These are phyloP conservation scores for Solidago caesia DNA, from an alignment of 129 eudicot genomes.

Conservation along the genomic window DNA sequence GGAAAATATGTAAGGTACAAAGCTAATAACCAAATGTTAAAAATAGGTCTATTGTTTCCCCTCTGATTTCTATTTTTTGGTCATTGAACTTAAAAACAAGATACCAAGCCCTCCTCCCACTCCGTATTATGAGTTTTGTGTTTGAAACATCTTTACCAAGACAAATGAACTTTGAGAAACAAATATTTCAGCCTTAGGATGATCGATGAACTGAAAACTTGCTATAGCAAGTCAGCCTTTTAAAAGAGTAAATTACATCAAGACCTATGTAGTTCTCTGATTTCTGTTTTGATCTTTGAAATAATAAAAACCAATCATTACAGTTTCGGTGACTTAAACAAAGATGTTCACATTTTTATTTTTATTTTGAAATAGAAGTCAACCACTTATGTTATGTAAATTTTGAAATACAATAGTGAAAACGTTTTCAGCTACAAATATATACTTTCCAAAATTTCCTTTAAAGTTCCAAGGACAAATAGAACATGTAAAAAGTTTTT, in stretches of 20 bases:
- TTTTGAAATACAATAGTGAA: not conserved
- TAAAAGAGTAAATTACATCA: not conserved
- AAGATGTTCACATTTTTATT: no score
- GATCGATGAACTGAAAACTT: not conserved
- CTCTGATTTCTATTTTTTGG: not conserved
- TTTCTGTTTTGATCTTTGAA: not conserved
- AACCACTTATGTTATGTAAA: not conserved
- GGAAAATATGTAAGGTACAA: not conserved
- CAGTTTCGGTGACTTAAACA: not conserved
- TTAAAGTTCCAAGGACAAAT: conserved; percentile 2
- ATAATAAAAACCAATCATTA: not conserved
- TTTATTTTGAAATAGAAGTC: not conserved
- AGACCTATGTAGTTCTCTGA: not conserved
- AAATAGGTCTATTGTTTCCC: not conserved
- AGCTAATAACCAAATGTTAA: not conserved
- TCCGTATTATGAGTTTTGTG: not conserved
- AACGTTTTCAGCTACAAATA: not conserved
- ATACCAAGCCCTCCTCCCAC: conserved; percentile 5
- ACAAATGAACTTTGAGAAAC: not conserved
- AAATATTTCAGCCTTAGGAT: not conserved
- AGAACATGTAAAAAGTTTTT: not conserved
- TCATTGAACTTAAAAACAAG: conserved; percentile 10
- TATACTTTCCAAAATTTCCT: not conserved
- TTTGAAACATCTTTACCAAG: conserved; percentile 9
- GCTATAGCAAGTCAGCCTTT: not conserved